Conservation (phyloP, 345 rosid genomes). For the Populus simonii region DNA sequence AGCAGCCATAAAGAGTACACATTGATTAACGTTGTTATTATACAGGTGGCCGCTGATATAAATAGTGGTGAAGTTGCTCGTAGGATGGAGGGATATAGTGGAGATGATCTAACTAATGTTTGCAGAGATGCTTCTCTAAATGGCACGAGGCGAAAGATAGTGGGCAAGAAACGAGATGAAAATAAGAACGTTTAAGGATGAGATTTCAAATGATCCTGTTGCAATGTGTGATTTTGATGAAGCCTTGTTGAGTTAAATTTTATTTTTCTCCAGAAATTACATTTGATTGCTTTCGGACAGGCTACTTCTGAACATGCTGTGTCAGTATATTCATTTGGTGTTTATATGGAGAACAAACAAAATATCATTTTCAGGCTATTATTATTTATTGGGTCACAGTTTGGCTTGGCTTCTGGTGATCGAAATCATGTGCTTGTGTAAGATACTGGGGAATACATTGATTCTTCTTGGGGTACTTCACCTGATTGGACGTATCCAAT, state of each 20-base stretch:
- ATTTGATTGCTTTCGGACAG: not conserved
- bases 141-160: conserved; percentile 98
- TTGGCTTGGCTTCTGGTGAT: conserved; percentile 17
- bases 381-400: conserved; percentile 23
- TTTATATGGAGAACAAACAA: not conserved
- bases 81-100: conserved; percentile 91
- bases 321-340: not conserved
- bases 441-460: conserved; percentile 11
- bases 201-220: conserved; percentile 92
- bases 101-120: conserved; percentile 97
- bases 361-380: conserved; percentile 1
- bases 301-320: not conserved
- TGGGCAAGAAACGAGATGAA: conserved; percentile 96
- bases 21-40: not conserved
- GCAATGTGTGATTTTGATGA: conserved; percentile 99
- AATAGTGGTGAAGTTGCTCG: conserved; percentile 85
- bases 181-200: conserved; percentile 96
- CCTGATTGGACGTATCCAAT: conserved; percentile 6
- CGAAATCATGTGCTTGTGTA: conserved; percentile 20
- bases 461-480: conserved; percentile 21
- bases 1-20: not conserved
- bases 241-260: conserved; percentile 38
- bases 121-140: conserved; percentile 97
- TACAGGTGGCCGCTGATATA: conserved; percentile 83
- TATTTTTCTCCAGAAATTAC: not conserved